Evolutionary conservation across 1,284 basidiomycete genomes (phyloP).

Genomic region (Tylopilus sp.): DNA sequence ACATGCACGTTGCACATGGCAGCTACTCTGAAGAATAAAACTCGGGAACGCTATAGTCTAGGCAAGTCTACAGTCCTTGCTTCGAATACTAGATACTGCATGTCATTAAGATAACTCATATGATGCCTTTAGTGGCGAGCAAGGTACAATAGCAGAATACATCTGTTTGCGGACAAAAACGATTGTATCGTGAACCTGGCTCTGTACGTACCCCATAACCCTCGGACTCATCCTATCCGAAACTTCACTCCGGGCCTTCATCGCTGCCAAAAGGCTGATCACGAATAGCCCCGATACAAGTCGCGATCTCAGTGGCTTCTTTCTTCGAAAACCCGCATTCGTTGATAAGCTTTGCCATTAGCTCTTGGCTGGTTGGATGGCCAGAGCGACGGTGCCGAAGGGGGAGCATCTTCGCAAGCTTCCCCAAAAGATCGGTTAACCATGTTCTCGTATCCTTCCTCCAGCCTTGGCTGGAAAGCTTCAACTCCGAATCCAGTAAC

Average conservation of each 20-base stretch:
- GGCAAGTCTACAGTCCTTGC: too few relatives aligned
- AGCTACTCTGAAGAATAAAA: too few relatives aligned
- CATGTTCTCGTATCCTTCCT: conserved; percentile 16
- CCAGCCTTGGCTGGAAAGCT: conserved; percentile 15
- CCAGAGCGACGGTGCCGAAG: conserved; percentile 1
- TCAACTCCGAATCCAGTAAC: conserved; percentile 8
- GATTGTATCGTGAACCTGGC: too few relatives aligned
- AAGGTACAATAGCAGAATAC: too few relatives aligned
- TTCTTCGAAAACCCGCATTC: conserved; percentile 20
- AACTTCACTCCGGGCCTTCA: not conserved
- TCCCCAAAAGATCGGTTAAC: conserved; percentile 19
- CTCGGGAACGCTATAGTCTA: too few relatives aligned
- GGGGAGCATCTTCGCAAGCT: conserved; percentile 21
- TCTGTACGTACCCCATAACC: not conserved
- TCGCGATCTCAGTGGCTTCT: conserved; percentile 19
- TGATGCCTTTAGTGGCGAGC: too few relatives aligned
- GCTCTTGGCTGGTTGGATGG: conserved; percentile 9
- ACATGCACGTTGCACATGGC: too few relatives aligned
- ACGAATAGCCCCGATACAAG: conserved; percentile 13
- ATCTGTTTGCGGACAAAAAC: too few relatives aligned
- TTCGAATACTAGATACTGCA: too few relatives aligned
- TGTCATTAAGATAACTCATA: too few relatives aligned
- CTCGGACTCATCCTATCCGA: not conserved
- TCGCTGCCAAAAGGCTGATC: not conserved
- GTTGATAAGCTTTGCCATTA: conserved; percentile 13